These are phyloP conservation scores for Nissolia schottii DNA, from an alignment of 306 rosid genomes.

Conservation along the genomic window DNA sequence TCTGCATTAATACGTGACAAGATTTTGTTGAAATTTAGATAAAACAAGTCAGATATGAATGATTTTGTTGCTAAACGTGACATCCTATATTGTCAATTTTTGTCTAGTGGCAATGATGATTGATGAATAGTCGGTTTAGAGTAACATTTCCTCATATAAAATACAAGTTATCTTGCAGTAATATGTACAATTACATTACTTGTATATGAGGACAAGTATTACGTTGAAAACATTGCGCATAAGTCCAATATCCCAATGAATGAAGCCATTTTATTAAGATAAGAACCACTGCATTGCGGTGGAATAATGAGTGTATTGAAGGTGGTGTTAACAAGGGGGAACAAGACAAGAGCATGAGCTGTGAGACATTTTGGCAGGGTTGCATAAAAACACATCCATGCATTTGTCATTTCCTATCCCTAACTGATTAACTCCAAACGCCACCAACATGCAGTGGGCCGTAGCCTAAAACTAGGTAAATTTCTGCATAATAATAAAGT, in stretches of 20 bases:
- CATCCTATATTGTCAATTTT: slow-evolving; percentile 3
- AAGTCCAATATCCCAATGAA: slow-evolving; percentile 12
- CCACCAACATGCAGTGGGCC: slow-evolving; percentile 27
- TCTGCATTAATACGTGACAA: background rate
- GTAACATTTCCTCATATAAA: slow-evolving; percentile 17
- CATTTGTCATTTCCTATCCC: slow-evolving; percentile 19
- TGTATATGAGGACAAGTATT: slow-evolving; percentile 1
- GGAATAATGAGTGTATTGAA: background rate
- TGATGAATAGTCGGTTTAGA: background rate
- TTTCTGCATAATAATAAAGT: background rate
- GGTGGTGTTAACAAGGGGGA: background rate
- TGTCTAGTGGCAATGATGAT: slow-evolving; percentile 11
- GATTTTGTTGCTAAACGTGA: background rate
- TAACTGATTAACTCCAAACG: background rate
- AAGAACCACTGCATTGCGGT: slow-evolving; percentile 18
- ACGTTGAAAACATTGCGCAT: slow-evolving; percentile 1
- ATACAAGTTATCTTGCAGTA: background rate
- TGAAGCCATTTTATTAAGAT: slow-evolving; percentile 20
- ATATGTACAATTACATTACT: background rate
- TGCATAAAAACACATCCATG: background rate
- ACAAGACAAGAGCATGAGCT: slow-evolving; percentile 35
- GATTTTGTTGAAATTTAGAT: background rate
- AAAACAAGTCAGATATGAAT: background rate
- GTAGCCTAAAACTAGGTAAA: background rate
- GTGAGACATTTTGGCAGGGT: slow-evolving; percentile 23